Percentiles rank a stretch among this genome's conserved stretches.
phyloP scores from a whole-genome alignment of 164 flowering plant genomes.

The Piper betle region DNA sequence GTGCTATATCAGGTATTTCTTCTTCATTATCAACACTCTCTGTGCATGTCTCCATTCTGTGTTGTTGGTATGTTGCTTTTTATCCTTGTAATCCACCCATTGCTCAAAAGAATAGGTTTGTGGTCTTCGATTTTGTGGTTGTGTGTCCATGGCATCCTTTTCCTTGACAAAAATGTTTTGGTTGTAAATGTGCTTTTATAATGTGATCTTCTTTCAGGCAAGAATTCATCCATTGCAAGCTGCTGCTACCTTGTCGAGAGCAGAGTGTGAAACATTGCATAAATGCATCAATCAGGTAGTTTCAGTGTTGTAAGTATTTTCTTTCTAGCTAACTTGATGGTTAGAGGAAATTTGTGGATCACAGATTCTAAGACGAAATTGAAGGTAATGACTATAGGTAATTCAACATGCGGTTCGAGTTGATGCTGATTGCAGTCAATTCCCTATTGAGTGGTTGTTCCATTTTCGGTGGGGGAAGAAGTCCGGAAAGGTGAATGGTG shows the following conservation, averaged over 20 bases:
- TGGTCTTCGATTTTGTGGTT: too few species aligned
- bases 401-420: slow-evolving; percentile 72
- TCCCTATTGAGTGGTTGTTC: slow-evolving; percentile 92
- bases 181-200: background rate
- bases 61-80: too few species aligned
- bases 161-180: background rate
- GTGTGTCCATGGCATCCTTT: background rate
- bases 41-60: too few species aligned
- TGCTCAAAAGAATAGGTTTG: too few species aligned
- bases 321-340: too few species aligned
- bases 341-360: too few species aligned
- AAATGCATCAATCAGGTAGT: slow-evolving; percentile 73
- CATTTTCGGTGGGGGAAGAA: slow-evolving; percentile 96
- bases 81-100: too few species aligned
- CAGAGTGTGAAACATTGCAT: slow-evolving; percentile 44
- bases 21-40: too few species aligned
- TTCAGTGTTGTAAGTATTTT: too few species aligned
- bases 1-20: slow-evolving; percentile 75
- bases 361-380: too few species aligned
- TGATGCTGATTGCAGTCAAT: slow-evolving; percentile 66
- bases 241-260: slow-evolving; percentile 60
- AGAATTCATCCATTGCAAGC: slow-evolving; percentile 75
- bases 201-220: slow-evolving; percentile 34
- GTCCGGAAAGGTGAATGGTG: slow-evolving; percentile 85
- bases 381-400: slow-evolving; percentile 62